Conservation (phyloP, 164 flowering plant genomes). For the Dillenia suffruticosa region DNA sequence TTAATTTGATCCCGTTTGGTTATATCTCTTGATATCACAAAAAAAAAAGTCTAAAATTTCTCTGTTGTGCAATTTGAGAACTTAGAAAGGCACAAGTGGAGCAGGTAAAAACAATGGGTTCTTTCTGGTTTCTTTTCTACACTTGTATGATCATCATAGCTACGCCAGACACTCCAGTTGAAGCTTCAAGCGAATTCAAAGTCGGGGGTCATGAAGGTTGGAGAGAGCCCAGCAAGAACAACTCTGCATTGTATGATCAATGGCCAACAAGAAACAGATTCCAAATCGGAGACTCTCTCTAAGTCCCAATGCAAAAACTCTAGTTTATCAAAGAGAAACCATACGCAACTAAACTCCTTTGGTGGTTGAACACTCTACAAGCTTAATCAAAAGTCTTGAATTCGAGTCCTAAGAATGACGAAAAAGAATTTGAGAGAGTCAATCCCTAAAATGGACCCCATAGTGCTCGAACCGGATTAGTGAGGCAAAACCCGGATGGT, state of each 20-base stretch:
- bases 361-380: no score
- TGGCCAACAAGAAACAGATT: slow-evolving; percentile 57
- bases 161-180: not conserved
- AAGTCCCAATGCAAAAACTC: slow-evolving; percentile 14
- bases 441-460: no score
- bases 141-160: slow-evolving; percentile 1
- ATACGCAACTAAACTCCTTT: no score
- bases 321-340: no score
- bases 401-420: no score
- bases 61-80: slow-evolving; percentile 9
- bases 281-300: slow-evolving; percentile 53
- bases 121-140: slow-evolving; percentile 7
- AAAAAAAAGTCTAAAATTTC: no score
- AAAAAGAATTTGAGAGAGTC: no score
- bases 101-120: slow-evolving; percentile 11
- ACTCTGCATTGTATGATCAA: slow-evolving; percentile 27
- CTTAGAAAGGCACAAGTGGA: not conserved
- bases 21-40: no score
- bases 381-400: no score
- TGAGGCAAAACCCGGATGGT: no score
- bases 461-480: no score
- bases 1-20: no score
- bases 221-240: slow-evolving; percentile 31
- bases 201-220: slow-evolving; percentile 53
- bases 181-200: slow-evolving; percentile 25